Percentiles rank a stretch among this genome's conserved stretches.
Conservation (phyloP, 2,329 filamentous ascomycete genomes). For the Fonsecaea pugnacius region DNA sequence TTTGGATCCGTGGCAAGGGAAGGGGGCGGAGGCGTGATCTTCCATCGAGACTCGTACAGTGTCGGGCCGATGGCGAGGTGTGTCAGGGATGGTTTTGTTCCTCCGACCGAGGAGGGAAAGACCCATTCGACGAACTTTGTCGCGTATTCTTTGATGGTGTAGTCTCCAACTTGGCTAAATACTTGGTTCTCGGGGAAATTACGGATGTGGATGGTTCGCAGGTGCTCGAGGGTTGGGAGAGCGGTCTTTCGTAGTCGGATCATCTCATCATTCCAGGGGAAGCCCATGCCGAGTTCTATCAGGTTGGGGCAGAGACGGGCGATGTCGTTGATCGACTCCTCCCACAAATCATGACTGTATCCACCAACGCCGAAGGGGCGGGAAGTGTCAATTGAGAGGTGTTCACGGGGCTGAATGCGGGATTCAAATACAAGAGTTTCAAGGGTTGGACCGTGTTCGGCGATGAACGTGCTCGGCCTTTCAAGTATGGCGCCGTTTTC, state of each 20-base stretch:
- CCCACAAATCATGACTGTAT: slow-evolving; percentile 38
- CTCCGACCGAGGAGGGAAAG: slow-evolving; percentile 30
- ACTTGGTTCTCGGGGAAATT: slow-evolving; percentile 37
- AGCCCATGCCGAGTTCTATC: slow-evolving; percentile 36
- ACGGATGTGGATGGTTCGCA: slow-evolving; percentile 37
- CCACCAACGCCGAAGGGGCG: slow-evolving; percentile 37
- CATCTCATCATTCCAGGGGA: slow-evolving; percentile 38
- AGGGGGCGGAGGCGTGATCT: slow-evolving; percentile 11
- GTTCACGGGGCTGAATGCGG: slow-evolving; percentile 37
- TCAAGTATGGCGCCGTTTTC: slow-evolving; percentile 36
- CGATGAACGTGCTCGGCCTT: slow-evolving; percentile 31
- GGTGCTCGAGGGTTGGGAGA: slow-evolving; percentile 31
- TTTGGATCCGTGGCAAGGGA: background rate
- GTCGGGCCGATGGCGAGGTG: slow-evolving; percentile 38
- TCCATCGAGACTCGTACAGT: slow-evolving; percentile 36
- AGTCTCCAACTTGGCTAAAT: slow-evolving; percentile 37
- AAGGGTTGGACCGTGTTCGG: slow-evolving; percentile 35
- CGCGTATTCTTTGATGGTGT: slow-evolving; percentile 38
- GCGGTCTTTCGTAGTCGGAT: slow-evolving; percentile 35
- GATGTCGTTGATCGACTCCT: slow-evolving; percentile 36
- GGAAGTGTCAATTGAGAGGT: slow-evolving; percentile 36
- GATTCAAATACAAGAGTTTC: slow-evolving; percentile 36
- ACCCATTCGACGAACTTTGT: slow-evolving; percentile 38
- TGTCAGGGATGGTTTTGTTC: slow-evolving; percentile 29
- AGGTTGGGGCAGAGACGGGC: slow-evolving; percentile 36